These are phyloP conservation scores for Ustulina deusta DNA, from an alignment of 2,329 filamentous ascomycete genomes.

Conservation along the genomic window DNA sequence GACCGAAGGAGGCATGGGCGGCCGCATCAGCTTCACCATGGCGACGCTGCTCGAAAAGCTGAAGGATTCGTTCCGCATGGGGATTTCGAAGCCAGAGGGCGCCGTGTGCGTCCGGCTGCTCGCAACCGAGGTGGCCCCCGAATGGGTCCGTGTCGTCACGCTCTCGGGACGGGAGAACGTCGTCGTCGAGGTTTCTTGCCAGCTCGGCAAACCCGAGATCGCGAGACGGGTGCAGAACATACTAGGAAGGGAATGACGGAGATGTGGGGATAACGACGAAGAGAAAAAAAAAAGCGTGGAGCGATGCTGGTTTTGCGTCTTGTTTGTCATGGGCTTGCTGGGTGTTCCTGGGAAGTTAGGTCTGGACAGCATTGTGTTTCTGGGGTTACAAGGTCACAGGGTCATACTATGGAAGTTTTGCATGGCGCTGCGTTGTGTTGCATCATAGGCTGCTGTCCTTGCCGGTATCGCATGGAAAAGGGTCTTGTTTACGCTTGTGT, in stretches of 20 bases:
- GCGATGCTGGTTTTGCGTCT: neutral
- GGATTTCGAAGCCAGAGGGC: conserved; percentile 66
- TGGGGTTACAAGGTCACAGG: too few relatives aligned
- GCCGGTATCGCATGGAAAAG: conserved; percentile 19
- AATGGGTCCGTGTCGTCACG: conserved; percentile 66
- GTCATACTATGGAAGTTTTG: neutral
- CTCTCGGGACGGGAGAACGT: conserved; percentile 68
- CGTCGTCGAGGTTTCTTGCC: conserved; percentile 61
- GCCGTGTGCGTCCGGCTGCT: conserved; percentile 63
- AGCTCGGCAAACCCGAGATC: conserved; percentile 53
- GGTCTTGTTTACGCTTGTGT: conserved; percentile 5
- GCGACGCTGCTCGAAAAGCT: conserved; percentile 72
- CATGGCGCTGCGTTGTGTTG: conserved; percentile 19
- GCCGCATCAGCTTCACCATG: conserved; percentile 74
- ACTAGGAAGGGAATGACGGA: conserved; percentile 35
- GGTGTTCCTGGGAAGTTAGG: neutral
- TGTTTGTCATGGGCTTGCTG: neutral
- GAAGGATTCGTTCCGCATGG: conserved; percentile 72
- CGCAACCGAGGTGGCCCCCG: conserved; percentile 66
- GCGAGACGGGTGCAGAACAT: conserved; percentile 47
- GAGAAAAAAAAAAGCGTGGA: neutral
- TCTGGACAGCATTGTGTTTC: neutral
- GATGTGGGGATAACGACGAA: neutral
- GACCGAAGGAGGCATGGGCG: conserved; percentile 59
- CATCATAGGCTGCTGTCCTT: neutral